Evolutionary conservation across 2,329 filamentous ascomycete genomes (phyloP).

Genomic region (Cryphonectria nitschkei): DNA sequence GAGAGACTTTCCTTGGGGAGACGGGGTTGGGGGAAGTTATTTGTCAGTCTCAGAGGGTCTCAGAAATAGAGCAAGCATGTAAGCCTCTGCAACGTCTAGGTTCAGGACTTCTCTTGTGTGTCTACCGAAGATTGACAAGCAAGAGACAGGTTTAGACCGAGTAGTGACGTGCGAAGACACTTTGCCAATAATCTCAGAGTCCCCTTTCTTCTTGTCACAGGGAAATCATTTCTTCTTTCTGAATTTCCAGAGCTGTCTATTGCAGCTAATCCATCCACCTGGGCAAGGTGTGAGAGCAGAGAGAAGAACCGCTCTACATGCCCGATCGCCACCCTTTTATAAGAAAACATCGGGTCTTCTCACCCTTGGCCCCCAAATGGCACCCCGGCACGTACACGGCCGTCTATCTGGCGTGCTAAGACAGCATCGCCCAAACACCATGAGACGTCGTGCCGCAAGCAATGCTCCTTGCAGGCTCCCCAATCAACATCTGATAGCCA

Average conservation of each 20-base stretch:
- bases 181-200: neutral
- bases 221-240: conserved; percentile 13
- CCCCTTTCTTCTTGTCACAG: neutral
- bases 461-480: neutral
- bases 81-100: neutral
- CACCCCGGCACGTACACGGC: neutral
- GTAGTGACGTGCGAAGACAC: neutral
- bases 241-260: conserved; percentile 21
- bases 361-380: conserved; percentile 1
- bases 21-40: too few species aligned
- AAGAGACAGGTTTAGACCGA: neutral
- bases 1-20: too few species aligned
- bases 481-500: neutral
- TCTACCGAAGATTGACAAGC: neutral
- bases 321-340: neutral
- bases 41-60: neutral
- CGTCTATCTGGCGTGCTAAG: neutral
- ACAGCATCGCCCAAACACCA: neutral
- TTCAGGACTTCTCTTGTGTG: neutral
- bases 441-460: neutral
- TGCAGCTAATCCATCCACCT: conserved; percentile 9
- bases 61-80: neutral
- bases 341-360: neutral
- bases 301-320: neutral
- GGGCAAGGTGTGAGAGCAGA: conserved; percentile 6